Percentiles rank a stretch among this genome's conserved stretches.
These are phyloP conservation scores for Mycena kentingensis DNA, from an alignment of 768 basidiomycete genomes.

Conservation along the genomic window DNA sequence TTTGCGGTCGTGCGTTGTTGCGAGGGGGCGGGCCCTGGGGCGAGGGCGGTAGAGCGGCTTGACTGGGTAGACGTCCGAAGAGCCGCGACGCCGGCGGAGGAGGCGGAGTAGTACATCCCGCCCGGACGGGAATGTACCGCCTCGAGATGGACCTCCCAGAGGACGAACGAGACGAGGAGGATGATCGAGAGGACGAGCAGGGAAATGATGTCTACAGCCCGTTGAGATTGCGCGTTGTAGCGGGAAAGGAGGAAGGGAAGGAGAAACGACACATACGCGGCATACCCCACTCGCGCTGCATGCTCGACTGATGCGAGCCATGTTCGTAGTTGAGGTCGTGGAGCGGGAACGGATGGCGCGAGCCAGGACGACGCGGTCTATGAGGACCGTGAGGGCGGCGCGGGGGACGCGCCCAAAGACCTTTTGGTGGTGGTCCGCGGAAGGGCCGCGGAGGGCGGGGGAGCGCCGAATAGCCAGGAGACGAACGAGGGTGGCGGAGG, in stretches of 20 bases:
- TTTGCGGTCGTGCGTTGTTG: too few relatives aligned
- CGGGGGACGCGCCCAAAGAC: neutral
- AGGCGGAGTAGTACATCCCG: neutral
- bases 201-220: slow-evolving; percentile 62
- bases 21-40: too few relatives aligned
- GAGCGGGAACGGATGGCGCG: neutral
- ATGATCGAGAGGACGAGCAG: slow-evolving; percentile 64
- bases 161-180: slow-evolving; percentile 55
- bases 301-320: neutral
- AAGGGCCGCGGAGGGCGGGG: neutral
- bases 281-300: slow-evolving; percentile 49
- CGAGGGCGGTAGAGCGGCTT: neutral
- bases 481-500: neutral
- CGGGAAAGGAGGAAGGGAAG: slow-evolving; percentile 20
- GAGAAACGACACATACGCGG: slow-evolving; percentile 25
- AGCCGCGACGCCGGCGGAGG: neutral
- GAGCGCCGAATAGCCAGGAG: neutral
- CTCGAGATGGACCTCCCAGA: slow-evolving; percentile 70
- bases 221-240: neutral
- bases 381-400: neutral
- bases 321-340: neutral
- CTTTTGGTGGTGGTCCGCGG: neutral
- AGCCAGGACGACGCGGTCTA: too few relatives aligned
- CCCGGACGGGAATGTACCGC: slow-evolving; percentile 24
- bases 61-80: neutral